A percentile compares a stretch with the other conserved stretches of the same genome.
Evolutionary conservation across 345 rosid species (phyloP).

Genomic region (Sisymbrium irio): DNA sequence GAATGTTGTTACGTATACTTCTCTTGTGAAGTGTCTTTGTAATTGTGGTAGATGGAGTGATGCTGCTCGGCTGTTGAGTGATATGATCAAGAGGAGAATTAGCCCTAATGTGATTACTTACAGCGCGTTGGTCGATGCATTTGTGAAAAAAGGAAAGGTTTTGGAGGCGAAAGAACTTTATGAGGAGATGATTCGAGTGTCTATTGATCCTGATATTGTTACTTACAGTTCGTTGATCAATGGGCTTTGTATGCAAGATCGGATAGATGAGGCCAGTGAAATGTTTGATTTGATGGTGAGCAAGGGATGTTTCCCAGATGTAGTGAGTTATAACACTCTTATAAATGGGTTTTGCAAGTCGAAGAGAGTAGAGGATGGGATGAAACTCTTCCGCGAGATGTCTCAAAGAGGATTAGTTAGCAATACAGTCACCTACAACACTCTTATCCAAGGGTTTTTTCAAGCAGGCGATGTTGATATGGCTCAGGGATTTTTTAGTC

Average conservation of each 20-base stretch:
- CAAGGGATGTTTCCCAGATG: neutral
- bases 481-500: neutral
- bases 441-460: neutral
- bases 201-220: neutral
- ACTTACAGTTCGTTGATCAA: neutral
- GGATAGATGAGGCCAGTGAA: neutral
- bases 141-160: neutral
- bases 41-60: neutral
- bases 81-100: neutral
- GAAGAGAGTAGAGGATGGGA: neutral
- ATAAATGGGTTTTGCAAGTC: neutral
- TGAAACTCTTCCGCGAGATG: neutral
- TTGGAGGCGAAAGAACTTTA: neutral
- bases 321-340: neutral
- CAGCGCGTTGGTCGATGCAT: neutral
- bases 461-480: neutral
- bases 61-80: neutral
- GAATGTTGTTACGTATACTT: neutral
- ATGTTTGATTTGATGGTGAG: neutral
- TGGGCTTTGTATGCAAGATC: neutral
- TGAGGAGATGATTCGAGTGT: neutral
- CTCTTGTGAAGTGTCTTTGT: neutral
- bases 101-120: neutral
- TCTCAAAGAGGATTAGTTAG: neutral
- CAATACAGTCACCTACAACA: neutral